Evolutionary conservation across 2,329 filamentous ascomycete species (phyloP), one percentile per base, ranked within the genome.

Genomic region (Fusarium agapanthi): DNA sequence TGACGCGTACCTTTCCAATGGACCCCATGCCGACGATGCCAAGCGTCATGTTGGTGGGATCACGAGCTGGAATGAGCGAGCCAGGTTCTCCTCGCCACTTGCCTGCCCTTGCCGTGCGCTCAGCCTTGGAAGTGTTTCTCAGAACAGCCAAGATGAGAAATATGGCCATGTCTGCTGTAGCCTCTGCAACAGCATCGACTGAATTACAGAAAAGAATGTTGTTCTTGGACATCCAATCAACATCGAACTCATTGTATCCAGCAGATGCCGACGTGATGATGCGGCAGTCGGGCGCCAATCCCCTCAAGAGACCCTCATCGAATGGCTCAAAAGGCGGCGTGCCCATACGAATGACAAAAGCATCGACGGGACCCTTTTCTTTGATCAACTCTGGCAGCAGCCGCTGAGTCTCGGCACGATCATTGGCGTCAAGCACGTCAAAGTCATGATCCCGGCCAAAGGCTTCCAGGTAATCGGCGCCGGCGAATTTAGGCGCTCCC

Each of bases 161-260:
- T 15, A 80, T 72, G 51, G 85, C 84, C 81, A 86, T 85, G 47
- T 86, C 84, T 3, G 84, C 84, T 0, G 84, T 86, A 2, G 86
- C 85, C 63, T 89, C 84, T 1, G 86, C 84, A 12, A 86, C 86
- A 1, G 86, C 87, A 69, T 89, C 83, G 5, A 85, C 80, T 0
- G 84, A 83, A 67, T 87, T 89, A 78, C 87, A 89, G 75, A 89
- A 89, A 72, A 81, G 85, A 58, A 89, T 82, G 26, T 80, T 81
- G n/a, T 80, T 72, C n/a, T 69, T 60, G 1, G 81, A 81, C 79
- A 85, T 82, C 80, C 81, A 84, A 11, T 82, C 75, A 4, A 86
- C 80, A 50, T 84, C 81, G 62, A 86, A 84, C 69, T 85, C 83
- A 66, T 86, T 84, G 75, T 81, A 86, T 2, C 85, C 85, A 0